A percentile compares a stretch with the other conserved stretches of the same genome.
phyloP scores from a whole-genome alignment of 2,329 filamentous ascomycete species.

The Dothistroma septosporum region DNA sequence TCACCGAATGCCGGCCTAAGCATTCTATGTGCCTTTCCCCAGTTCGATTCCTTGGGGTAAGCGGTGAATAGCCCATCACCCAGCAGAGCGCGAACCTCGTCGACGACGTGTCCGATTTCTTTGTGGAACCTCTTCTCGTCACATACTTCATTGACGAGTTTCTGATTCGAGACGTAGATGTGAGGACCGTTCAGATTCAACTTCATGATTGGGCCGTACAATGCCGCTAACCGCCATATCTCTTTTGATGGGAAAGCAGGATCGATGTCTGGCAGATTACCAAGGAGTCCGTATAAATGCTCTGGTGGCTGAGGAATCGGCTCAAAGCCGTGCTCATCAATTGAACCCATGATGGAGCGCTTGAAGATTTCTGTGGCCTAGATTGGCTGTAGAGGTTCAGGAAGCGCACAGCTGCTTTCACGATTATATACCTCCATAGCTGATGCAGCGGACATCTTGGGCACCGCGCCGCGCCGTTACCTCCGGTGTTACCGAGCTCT shows the following conservation, averaged over 20 bases:
- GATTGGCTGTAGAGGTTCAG: neutral
- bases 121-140: slow-evolving; percentile 54
- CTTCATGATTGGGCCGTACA: slow-evolving; percentile 21
- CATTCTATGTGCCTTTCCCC: slow-evolving; percentile 39
- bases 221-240: slow-evolving; percentile 17
- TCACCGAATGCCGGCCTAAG: slow-evolving; percentile 47
- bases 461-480: too few species aligned
- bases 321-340: neutral
- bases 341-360: neutral
- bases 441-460: neutral
- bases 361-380: neutral
- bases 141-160: slow-evolving; percentile 38
- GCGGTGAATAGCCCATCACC: slow-evolving; percentile 42
- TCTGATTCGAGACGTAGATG: slow-evolving; percentile 12
- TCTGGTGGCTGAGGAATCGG: slow-evolving; percentile 23
- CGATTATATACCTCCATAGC: neutral
- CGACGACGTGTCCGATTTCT: slow-evolving; percentile 48
- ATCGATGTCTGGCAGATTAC: slow-evolving; percentile 21
- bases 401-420: neutral
- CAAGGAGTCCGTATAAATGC: slow-evolving; percentile 14
- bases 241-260: slow-evolving; percentile 12
- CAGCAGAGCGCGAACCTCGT: slow-evolving; percentile 56
- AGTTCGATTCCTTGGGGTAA: slow-evolving; percentile 37
- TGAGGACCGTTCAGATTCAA: slow-evolving; percentile 11
- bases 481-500: too few species aligned